Percentiles rank a stretch among this genome's conserved stretches.
phyloP scores from a whole-genome alignment of 2,329 filamentous ascomycete genomes.

The Rutstroemia sp. region DNA sequence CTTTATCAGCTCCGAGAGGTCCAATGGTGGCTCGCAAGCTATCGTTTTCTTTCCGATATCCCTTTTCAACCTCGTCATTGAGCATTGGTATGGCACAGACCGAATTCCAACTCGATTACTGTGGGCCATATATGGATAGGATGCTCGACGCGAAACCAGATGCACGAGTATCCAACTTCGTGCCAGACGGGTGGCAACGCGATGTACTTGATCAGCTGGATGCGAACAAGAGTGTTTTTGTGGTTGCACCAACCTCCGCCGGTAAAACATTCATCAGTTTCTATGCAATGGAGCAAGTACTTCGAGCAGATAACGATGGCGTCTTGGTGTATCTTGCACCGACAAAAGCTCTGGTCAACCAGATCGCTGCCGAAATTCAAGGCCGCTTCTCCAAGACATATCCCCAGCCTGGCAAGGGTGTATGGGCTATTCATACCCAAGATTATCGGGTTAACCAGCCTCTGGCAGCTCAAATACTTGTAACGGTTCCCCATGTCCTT shows the following conservation, averaged over 20 bases:
- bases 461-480: conserved; percentile 63
- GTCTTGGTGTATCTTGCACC: conserved; percentile 74
- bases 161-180: conserved; percentile 57
- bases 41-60: conserved; percentile 38
- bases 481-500: conserved; percentile 71
- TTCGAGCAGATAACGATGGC: conserved; percentile 60
- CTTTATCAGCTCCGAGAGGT: conserved; percentile 17
- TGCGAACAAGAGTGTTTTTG: conserved; percentile 60
- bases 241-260: conserved; percentile 70
- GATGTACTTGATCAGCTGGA: conserved; percentile 69
- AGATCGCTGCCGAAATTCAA: conserved; percentile 73
- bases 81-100: conserved; percentile 34
- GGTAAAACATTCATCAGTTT: conserved; percentile 83
- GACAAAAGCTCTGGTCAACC: conserved; percentile 76
- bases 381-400: conserved; percentile 61
- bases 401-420: conserved; percentile 51
- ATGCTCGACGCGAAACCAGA: conserved; percentile 63
- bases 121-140: conserved; percentile 69
- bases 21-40: conserved; percentile 32
- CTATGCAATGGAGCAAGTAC: conserved; percentile 72
- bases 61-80: conserved; percentile 23
- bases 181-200: conserved; percentile 71
- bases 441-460: conserved; percentile 71
- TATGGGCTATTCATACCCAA: conserved; percentile 73
- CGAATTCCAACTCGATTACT: conserved; percentile 61